Percentiles rank a stretch among this genome's conserved stretches.
Evolutionary conservation across 2,329 filamentous ascomycete species (phyloP).

Genomic region (Aspergillus viridinutans): DNA sequence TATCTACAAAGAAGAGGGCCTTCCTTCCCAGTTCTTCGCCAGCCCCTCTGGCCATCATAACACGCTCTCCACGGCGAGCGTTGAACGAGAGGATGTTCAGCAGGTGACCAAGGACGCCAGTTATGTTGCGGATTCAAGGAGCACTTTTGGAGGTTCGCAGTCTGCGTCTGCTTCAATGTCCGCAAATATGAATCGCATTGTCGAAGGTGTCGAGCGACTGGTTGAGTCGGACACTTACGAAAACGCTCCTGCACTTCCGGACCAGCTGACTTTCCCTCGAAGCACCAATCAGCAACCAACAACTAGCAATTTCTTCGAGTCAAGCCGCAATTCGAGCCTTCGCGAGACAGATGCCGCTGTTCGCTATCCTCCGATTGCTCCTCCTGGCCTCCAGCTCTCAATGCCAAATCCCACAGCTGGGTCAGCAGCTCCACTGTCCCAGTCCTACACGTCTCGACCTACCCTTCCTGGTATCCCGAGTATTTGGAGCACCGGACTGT

Average conservation of each 20-base stretch:
- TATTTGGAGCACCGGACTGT: slow-evolving; percentile 45
- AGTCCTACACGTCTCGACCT: slow-evolving; percentile 30
- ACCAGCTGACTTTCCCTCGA: slow-evolving; percentile 25
- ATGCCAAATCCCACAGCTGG: slow-evolving; percentile 16
- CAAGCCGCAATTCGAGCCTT: slow-evolving; percentile 17
- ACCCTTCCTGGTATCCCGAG: slow-evolving; percentile 35
- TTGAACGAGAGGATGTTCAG: slow-evolving; percentile 40
- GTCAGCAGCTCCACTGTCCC: slow-evolving; percentile 20
- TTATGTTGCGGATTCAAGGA: slow-evolving; percentile 25
- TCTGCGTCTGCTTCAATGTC: slow-evolving; percentile 46
- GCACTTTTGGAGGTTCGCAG: slow-evolving; percentile 40
- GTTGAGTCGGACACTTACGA: slow-evolving; percentile 40
- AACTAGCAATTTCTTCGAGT: slow-evolving; percentile 20
- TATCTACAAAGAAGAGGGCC: slow-evolving; percentile 50
- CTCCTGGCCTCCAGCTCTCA: slow-evolving; percentile 31
- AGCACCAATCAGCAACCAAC: slow-evolving; percentile 18
- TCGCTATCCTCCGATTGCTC: slow-evolving; percentile 27
- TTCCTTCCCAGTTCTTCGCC: slow-evolving; percentile 48
- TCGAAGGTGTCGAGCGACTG: slow-evolving; percentile 36
- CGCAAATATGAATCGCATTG: slow-evolving; percentile 37
- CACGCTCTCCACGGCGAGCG: slow-evolving; percentile 35
- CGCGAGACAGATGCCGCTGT: slow-evolving; percentile 18
- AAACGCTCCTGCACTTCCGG: slow-evolving; percentile 23
- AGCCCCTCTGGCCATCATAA: slow-evolving; percentile 42
- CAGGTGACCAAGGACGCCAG: slow-evolving; percentile 22